These are phyloP conservation scores for Rosa hybrid DNA, from an alignment of 331 rosid species.

Conservation along the genomic window DNA sequence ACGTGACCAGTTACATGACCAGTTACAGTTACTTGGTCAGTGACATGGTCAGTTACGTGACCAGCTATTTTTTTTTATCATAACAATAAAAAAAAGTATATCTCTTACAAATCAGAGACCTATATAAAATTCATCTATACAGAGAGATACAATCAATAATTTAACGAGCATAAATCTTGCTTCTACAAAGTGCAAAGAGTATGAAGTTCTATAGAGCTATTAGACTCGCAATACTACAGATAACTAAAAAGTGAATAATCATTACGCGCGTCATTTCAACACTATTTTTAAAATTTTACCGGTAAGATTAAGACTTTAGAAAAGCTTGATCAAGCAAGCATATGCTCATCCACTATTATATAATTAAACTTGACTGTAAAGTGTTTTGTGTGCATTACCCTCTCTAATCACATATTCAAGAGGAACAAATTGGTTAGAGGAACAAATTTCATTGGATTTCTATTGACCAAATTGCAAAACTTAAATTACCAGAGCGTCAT, in stretches of 20 bases:
- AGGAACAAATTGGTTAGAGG: not conserved
- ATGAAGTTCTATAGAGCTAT: not conserved
- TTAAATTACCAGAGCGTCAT: not conserved
- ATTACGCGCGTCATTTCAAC: not conserved
- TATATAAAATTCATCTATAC: not conserved
- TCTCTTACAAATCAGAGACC: not conserved
- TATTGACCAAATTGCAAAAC: not conserved
- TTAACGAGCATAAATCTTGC: not conserved
- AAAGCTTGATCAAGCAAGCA: not conserved
- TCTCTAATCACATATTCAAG: not conserved
- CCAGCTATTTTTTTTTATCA: too few species aligned
- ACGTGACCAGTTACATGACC: too few species aligned
- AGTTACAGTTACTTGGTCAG: too few species aligned
- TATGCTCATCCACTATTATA: not conserved
- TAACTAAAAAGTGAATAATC: too few species aligned
- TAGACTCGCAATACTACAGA: not conserved
- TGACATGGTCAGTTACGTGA: too few species aligned
- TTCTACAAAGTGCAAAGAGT: not conserved
- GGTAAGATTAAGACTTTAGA: too few species aligned
- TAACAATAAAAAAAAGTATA: too few species aligned
- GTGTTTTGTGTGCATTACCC: not conserved
- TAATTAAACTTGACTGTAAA: too few species aligned
- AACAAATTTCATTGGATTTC: not conserved
- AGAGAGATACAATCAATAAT: accelerated
- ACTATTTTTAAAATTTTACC: too few species aligned